Evolutionary conservation across 176 grass and related monocot genomes (phyloP), one percentile per base, ranked within the genome.

Genomic region (Leersia perrieri): DNA sequence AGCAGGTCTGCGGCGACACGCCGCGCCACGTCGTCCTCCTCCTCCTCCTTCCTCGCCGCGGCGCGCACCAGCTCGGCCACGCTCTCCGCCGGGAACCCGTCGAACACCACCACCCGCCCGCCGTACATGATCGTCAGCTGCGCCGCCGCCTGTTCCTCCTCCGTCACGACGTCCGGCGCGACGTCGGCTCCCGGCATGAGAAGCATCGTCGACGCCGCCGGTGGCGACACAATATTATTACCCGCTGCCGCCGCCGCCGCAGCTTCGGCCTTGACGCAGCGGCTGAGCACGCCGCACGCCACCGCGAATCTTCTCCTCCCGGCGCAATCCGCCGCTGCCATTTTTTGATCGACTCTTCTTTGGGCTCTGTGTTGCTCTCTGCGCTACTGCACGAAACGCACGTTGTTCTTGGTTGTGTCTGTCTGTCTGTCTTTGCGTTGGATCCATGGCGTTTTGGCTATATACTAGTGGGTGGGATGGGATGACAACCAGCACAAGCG

Each of bases 121-220:
- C 76, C 83, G 26, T 91, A 91, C 51, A 91, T 45, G 78, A 94
- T 91, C 7, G 87, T 89, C 20, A 91, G 47, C 71, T 83, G 90
- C 7, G 45, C 60, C 47, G 9, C 22, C 14, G 4, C 35, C 15
- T 11, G 16, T 0, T 2, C 1, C 18, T 72, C 55, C 3, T 61
- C 35, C 16, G 11, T 18, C n/a, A 36, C 32, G 44, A 36, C 32
- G 44, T 38, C 23, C 4, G 34, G 18, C 28, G 26, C 23, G 3
- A 82, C 57, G 36, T 64, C 80, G 1, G 80, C 69, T 2, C 69
- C 57, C 22, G 80, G 80, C 57, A 82, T 63, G 15, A 82, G 57
- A 1, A 62, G 79, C 79, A 61, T 60, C 11, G 79, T 62, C 22
- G 65, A 7, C 7, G 44, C 30, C 3, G 41, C 26, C 29, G 28